phyloP scores from a whole-genome alignment of 2,329 filamentous ascomycete genomes.

The Scytalidium lignicola region DNA sequence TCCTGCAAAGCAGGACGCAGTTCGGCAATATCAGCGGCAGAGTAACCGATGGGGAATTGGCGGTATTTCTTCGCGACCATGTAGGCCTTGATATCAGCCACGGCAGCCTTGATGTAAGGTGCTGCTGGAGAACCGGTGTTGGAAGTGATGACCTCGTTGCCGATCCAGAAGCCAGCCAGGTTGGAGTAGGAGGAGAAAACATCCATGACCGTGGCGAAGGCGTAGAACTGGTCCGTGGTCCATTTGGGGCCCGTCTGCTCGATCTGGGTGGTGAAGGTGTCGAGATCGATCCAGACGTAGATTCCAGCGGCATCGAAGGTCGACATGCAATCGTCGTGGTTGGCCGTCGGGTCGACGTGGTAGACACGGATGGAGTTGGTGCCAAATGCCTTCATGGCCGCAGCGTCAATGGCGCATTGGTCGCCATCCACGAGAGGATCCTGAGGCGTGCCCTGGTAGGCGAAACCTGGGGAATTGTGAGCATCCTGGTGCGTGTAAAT shows the following conservation, averaged over 20 bases:
- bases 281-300: conserved; percentile 66
- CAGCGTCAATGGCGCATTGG: conserved; percentile 57
- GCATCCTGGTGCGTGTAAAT: no score
- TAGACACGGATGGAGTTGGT: conserved; percentile 68
- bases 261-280: conserved; percentile 63
- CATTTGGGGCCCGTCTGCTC: conserved; percentile 53
- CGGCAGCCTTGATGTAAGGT: conserved; percentile 53
- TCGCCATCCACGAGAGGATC: conserved; percentile 57
- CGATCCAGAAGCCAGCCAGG: conserved; percentile 56
- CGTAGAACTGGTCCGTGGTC: conserved; percentile 37
- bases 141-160: conserved; percentile 52
- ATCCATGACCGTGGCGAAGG: conserved; percentile 64
- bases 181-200: conserved; percentile 62
- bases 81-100: conserved; percentile 50
- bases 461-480: conserved; percentile 44
- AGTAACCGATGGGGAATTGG: conserved; percentile 51
- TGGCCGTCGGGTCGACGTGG: conserved; percentile 61
- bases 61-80: conserved; percentile 42
- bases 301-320: conserved; percentile 61
- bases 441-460: conserved; percentile 60
- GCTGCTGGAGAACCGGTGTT: conserved; percentile 41
- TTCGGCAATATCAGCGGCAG: conserved; percentile 61
- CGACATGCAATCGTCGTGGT: conserved; percentile 65
- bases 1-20: conserved; percentile 64
- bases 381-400: conserved; percentile 60